These are phyloP conservation scores for Rhododendron griersonianum DNA, from an alignment of 148 eudicot genomes.

Conservation along the genomic window DNA sequence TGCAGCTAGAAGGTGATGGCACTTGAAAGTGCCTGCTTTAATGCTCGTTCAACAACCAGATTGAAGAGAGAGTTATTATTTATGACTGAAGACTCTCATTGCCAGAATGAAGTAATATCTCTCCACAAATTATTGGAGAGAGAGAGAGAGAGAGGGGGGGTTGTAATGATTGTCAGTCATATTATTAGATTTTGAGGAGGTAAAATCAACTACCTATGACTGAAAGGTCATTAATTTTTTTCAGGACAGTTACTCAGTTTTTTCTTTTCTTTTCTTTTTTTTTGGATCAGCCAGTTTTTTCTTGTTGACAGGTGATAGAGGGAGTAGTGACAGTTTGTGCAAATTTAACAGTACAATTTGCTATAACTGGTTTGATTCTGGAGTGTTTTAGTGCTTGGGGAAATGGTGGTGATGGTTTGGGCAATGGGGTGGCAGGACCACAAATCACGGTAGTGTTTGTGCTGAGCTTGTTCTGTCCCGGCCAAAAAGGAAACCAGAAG, in stretches of 20 bases:
- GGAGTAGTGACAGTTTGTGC: neutral
- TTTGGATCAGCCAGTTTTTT: neutral
- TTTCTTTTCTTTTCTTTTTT: neutral
- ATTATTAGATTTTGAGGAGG: neutral
- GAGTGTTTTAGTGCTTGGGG: neutral
- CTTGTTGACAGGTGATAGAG: neutral
- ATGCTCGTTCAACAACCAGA: slow-evolving; percentile 14
- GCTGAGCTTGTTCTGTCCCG: slow-evolving; percentile 13
- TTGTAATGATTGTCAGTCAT: neutral
- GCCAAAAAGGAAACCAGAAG: slow-evolving; percentile 17
- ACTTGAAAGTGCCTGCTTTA: slow-evolving; percentile 3
- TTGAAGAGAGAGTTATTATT: slow-evolving; percentile 2
- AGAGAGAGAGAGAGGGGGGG: neutral
- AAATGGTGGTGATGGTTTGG: slow-evolving; percentile 6
- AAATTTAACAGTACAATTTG: neutral
- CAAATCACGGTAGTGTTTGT: slow-evolving; percentile 1
- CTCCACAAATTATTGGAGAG: slow-evolving; percentile 14
- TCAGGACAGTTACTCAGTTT: neutral
- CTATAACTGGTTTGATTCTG: neutral
- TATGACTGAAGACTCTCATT: neutral
- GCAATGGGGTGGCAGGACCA: slow-evolving; percentile 6
- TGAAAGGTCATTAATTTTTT: neutral
- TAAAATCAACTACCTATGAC: neutral
- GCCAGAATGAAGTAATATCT: neutral
- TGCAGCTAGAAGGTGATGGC: slow-evolving; percentile 8